phyloP scores from a whole-genome alignment of 2,329 filamentous ascomycete species.

The Aspergillus ochraceoroseus region DNA sequence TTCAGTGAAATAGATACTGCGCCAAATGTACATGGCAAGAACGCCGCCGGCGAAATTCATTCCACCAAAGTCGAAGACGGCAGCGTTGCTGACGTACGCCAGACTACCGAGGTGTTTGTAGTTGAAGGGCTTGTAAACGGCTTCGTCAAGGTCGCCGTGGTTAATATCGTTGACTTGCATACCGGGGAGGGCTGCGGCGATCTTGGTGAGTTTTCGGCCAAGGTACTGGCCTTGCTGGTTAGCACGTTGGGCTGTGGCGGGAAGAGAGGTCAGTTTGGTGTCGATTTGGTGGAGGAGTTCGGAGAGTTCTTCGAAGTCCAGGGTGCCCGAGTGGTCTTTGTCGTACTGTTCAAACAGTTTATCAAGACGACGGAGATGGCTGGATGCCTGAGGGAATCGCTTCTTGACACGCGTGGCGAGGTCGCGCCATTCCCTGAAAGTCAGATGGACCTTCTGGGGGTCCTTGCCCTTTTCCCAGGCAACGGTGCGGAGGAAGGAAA shows the following conservation, averaged over 20 bases:
- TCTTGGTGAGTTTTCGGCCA: conserved; percentile 87
- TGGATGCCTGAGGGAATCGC: conserved; percentile 83
- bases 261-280: conserved; percentile 85
- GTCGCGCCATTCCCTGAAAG: conserved; percentile 80
- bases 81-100: conserved; percentile 94
- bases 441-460: conserved; percentile 79
- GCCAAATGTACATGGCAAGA: conserved; percentile 92
- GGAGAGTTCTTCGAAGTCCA: conserved; percentile 87
- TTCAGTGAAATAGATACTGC: conserved; percentile 94
- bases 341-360: conserved; percentile 89
- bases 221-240: conserved; percentile 95
- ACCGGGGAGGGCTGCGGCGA: conserved; percentile 71
- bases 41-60: conserved; percentile 75
- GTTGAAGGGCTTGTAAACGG: conserved; percentile 89
- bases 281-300: conserved; percentile 91
- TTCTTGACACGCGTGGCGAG: conserved; percentile 79
- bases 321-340: conserved; percentile 83
- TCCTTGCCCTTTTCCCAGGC: conserved; percentile 91
- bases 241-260: conserved; percentile 90
- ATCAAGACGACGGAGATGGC: conserved; percentile 83
- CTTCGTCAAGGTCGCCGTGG: conserved; percentile 86
- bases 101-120: conserved; percentile 88
- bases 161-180: conserved; percentile 73
- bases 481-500: conserved; percentile 80
- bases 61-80: conserved; percentile 85